Conservation (phyloP, 2,329 filamentous ascomycete species). For the Chalaropsis ovoidea region DNA sequence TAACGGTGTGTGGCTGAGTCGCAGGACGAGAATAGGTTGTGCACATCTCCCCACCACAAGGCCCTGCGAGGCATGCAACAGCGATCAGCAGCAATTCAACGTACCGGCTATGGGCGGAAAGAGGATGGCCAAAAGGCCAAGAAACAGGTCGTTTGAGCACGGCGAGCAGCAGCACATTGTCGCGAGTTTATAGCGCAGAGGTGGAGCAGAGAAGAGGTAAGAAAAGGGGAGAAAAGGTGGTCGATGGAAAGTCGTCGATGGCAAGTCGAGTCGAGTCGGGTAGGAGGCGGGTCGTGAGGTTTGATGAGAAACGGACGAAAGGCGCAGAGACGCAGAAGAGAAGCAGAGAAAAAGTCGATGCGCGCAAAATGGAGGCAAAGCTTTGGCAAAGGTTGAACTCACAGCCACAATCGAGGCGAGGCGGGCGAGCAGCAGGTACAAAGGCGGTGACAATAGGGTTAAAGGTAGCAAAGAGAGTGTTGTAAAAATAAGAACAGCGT, state of each 20-base stretch:
- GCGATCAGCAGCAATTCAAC: slow-evolving; percentile 28
- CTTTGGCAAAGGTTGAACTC: neutral
- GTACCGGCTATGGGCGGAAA: slow-evolving; percentile 57
- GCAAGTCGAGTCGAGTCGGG: neutral
- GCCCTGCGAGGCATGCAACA: neutral
- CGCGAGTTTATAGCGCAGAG: slow-evolving; percentile 12
- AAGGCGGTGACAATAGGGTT: neutral
- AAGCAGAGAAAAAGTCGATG: too few relatives aligned
- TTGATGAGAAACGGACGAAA: neutral
- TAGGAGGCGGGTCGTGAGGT: neutral
- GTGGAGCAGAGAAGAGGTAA: too few relatives aligned
- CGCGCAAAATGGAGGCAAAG: neutral
- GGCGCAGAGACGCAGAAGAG: too few relatives aligned
- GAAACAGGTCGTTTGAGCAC: slow-evolving; percentile 47
- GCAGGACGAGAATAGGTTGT: too few relatives aligned
- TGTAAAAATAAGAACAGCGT: neutral
- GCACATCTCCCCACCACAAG: too few relatives aligned
- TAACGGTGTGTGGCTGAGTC: neutral
- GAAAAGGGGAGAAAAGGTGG: neutral
- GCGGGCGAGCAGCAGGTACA: neutral
- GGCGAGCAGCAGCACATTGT: slow-evolving; percentile 40
- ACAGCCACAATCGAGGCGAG: neutral
- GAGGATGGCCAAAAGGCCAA: slow-evolving; percentile 52
- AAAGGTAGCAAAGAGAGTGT: neutral
- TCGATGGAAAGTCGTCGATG: neutral